phyloP scores from a whole-genome alignment of 2,329 filamentous ascomycete genomes.

The Dryadomyces quercivorus region DNA sequence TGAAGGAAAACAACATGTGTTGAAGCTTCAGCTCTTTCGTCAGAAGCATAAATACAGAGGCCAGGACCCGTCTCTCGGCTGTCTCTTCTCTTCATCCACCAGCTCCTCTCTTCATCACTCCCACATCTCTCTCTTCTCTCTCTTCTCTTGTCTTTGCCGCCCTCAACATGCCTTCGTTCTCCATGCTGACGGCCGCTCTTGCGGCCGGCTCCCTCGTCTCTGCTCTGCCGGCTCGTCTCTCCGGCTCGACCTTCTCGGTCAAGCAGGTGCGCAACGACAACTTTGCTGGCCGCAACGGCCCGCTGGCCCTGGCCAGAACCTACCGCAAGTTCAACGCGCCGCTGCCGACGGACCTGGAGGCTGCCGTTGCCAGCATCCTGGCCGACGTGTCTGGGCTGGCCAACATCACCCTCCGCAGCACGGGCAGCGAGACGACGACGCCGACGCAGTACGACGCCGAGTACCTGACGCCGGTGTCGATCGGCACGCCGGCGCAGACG shows the following conservation, averaged over 20 bases:
- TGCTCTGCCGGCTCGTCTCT: background rate
- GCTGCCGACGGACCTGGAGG: constrained; percentile 19
- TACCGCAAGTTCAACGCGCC: constrained; percentile 25
- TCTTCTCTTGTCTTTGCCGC: background rate
- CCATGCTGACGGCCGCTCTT: background rate
- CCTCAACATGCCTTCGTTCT: constrained; percentile 7
- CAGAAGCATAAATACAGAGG: background rate
- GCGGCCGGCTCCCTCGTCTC: background rate
- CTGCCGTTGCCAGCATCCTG: constrained; percentile 15
- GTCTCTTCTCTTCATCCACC: background rate
- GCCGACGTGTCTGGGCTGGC: background rate
- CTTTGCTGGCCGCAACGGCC: constrained; percentile 19
- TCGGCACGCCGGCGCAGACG: constrained; percentile 23
- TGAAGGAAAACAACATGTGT: background rate
- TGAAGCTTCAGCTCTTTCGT: background rate
- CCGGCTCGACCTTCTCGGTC: constrained; percentile 13
- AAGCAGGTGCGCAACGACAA: constrained; percentile 24
- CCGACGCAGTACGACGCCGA: constrained; percentile 21
- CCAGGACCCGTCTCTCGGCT: background rate
- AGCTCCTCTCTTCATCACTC: background rate
- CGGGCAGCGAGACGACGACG: constrained; percentile 17
- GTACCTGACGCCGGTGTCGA: constrained; percentile 26
- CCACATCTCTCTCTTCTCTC: background rate
- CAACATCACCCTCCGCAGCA: constrained; percentile 14
- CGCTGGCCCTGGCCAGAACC: constrained; percentile 22